Percentiles rank a stretch among this genome's conserved stretches.
Conservation (phyloP, 2,329 filamentous ascomycete genomes). For the Teratosphaeria nubilosa region DNA sequence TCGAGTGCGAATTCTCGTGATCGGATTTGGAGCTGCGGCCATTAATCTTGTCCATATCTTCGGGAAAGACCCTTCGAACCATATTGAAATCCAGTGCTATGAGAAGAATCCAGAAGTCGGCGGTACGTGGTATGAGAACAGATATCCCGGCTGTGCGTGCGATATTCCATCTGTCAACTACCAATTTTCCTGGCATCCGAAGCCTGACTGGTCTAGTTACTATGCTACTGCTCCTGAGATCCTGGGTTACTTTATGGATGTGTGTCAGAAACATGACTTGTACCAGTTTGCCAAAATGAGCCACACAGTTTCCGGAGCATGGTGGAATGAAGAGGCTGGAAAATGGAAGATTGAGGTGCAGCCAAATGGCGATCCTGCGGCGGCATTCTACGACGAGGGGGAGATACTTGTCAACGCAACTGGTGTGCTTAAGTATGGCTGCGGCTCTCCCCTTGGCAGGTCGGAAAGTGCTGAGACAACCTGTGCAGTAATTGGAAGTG, state of each 20-base stretch:
- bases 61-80: neutral
- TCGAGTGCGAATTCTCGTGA: neutral
- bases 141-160: conserved; percentile 7
- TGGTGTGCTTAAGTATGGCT: conserved; percentile 8
- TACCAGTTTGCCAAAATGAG: conserved; percentile 29
- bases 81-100: neutral
- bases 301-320: conserved; percentile 27
- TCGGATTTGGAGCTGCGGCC: neutral
- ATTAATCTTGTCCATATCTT: neutral
- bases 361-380: neutral
- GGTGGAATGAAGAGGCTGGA: conserved; percentile 28
- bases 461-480: neutral
- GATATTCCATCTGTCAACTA: conserved; percentile 7
- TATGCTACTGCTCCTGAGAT: conserved; percentile 33
- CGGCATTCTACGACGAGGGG: conserved; percentile 1
- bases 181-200: conserved; percentile 22
- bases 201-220: conserved; percentile 20
- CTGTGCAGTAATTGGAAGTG: conserved; percentile 20
- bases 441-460: neutral
- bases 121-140: conserved; percentile 12
- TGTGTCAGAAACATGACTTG: conserved; percentile 30
- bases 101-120: neutral
- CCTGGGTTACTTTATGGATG: conserved; percentile 30
- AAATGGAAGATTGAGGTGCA: conserved; percentile 29
- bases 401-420: conserved; percentile 28